These are phyloP conservation scores for Porcisia deanei DNA, from an alignment of 208 protist genomes.

Conservation along the genomic window DNA sequence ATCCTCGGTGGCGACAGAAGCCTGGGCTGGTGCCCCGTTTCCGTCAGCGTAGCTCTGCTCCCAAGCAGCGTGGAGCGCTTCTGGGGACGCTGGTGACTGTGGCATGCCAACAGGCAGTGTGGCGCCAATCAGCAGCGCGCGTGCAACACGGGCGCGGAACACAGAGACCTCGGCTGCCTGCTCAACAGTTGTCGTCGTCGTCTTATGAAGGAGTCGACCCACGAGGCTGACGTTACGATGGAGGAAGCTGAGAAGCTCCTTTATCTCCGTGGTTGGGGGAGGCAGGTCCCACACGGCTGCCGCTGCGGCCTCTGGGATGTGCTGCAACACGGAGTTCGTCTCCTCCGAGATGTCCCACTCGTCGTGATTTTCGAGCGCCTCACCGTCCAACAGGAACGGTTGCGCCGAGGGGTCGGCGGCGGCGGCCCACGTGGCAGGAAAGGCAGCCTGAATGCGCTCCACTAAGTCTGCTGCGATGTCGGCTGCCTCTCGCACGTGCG, in stretches of 20 bases:
- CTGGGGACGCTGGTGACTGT: neutral
- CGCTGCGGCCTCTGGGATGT: slow-evolving; percentile 7
- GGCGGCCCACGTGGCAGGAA: slow-evolving; percentile 34
- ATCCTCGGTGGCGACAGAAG: neutral
- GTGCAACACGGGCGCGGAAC: slow-evolving; percentile 26
- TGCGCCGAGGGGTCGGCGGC: neutral
- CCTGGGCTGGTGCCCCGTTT: neutral
- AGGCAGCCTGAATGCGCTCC: slow-evolving; percentile 47
- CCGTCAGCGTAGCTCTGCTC: slow-evolving; percentile 21
- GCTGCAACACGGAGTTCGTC: slow-evolving; percentile 8
- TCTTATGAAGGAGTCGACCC: slow-evolving; percentile 47
- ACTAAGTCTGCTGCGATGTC: slow-evolving; percentile 41
- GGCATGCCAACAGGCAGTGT: neutral
- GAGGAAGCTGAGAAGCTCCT: slow-evolving; percentile 50
- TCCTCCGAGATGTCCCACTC: neutral
- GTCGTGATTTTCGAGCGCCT: neutral
- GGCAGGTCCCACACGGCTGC: slow-evolving; percentile 19
- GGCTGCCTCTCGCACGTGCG: slow-evolving; percentile 27
- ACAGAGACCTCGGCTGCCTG: slow-evolving; percentile 27
- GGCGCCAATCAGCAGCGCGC: slow-evolving; percentile 26
- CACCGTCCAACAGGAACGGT: slow-evolving; percentile 16
- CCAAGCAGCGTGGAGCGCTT: slow-evolving; percentile 22
- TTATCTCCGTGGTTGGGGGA: slow-evolving; percentile 45
- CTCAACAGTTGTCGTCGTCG: slow-evolving; percentile 28
- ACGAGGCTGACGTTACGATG: slow-evolving; percentile 37